These are phyloP conservation scores for Aspergillus ostianus DNA, from an alignment of 495 filamentous ascomycete genomes.

Conservation along the genomic window DNA sequence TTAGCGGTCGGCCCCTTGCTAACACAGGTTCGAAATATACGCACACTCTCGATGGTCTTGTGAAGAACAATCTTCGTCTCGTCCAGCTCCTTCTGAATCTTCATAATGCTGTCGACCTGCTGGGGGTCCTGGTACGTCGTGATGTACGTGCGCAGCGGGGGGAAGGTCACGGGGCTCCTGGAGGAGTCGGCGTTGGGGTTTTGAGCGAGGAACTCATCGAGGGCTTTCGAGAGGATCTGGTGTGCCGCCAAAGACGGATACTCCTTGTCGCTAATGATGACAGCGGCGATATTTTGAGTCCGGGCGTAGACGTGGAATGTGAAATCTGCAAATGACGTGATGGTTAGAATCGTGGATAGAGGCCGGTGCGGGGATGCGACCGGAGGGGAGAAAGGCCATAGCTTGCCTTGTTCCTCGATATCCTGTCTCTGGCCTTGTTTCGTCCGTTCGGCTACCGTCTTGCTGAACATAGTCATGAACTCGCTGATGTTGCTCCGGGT, in stretches of 20 bases:
- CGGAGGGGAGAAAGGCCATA: conserved; percentile 13
- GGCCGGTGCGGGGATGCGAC: neutral
- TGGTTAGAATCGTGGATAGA: conserved; percentile 48
- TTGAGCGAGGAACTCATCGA: conserved; percentile 87
- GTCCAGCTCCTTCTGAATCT: conserved; percentile 94
- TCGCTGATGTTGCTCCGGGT: conserved; percentile 57
- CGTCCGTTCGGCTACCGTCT: conserved; percentile 75
- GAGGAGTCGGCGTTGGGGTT: conserved; percentile 59
- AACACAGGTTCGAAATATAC: conserved; percentile 1
- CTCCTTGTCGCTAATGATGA: conserved; percentile 86
- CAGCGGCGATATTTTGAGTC: conserved; percentile 79
- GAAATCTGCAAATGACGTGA: conserved; percentile 39
- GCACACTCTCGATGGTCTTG: conserved; percentile 61
- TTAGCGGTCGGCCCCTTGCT: conserved; percentile 1
- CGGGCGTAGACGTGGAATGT: conserved; percentile 86
- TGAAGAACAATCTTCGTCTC: conserved; percentile 98
- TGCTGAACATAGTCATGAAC: conserved; percentile 55
- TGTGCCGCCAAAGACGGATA: conserved; percentile 93
- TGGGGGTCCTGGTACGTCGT: conserved; percentile 85
- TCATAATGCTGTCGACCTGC: conserved; percentile 87
- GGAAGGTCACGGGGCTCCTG: conserved; percentile 47
- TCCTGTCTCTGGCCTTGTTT: conserved; percentile 85
- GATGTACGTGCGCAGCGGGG: conserved; percentile 78
- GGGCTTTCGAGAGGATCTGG: conserved; percentile 83
- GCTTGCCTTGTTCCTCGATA: conserved; percentile 73